Conservation (phyloP, 2,329 filamentous ascomycete species). For the Diaporthe citriasiana region DNA sequence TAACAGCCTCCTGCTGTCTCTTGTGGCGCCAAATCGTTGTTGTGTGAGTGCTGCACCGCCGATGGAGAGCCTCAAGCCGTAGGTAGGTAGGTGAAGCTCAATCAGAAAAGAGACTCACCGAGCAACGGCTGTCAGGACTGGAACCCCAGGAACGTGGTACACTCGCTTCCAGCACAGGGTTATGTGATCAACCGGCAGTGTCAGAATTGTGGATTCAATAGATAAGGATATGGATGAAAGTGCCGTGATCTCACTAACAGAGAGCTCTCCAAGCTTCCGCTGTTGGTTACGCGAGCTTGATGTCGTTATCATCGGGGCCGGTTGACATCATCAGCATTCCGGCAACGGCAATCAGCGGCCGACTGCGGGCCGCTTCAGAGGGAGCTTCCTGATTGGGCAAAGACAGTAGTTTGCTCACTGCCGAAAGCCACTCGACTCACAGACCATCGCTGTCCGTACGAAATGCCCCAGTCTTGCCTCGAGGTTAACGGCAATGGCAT, state of each 20-base stretch:
- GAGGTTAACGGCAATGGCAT: neutral
- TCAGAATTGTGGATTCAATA: constrained; percentile 6
- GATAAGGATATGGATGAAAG: neutral
- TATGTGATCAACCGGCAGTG: constrained; percentile 21
- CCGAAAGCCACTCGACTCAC: too few relatives aligned
- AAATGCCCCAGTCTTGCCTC: too few relatives aligned
- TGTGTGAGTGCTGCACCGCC: neutral
- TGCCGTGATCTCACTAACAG: constrained; percentile 3
- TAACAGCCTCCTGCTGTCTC: neutral
- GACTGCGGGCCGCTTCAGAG: constrained; percentile 9
- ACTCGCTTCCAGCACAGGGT: neutral
- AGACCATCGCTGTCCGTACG: too few relatives aligned
- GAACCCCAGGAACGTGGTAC: neutral
- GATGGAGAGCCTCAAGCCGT: constrained; percentile 13
- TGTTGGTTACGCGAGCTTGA: neutral
- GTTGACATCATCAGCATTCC: constrained; percentile 35
- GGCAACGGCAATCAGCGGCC: constrained; percentile 28
- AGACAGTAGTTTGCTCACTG: too few relatives aligned
- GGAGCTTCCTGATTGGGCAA: constrained; percentile 23
- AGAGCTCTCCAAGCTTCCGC: neutral
- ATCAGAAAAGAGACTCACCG: constrained; percentile 6
- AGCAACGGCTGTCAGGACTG: neutral
- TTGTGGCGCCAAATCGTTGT: neutral
- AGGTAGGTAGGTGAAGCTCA: constrained; percentile 9
- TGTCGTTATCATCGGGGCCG: constrained; percentile 35